A percentile compares a stretch with the other conserved stretches of the same genome.
Evolutionary conservation across 352 stramenopile genomes (phyloP).

Genomic region (Blastocystis sp.): DNA sequence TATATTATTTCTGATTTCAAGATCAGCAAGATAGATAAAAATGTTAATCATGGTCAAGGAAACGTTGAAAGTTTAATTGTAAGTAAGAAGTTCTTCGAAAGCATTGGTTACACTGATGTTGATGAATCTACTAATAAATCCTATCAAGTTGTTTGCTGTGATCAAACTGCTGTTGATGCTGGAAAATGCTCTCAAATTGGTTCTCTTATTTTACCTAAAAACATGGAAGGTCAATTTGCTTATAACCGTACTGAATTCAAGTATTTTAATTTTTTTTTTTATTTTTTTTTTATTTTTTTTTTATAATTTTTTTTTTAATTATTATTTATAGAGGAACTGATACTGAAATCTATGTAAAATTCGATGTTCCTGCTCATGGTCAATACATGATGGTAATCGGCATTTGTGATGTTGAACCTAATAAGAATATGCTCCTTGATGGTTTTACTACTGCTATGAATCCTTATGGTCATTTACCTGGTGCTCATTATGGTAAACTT

Average conservation of each 20-base stretch:
- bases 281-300: no score
- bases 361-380: constrained; percentile 27
- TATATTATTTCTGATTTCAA: constrained; percentile 20
- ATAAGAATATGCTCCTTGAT: not conserved
- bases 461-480: constrained; percentile 33
- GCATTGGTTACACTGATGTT: constrained; percentile 19
- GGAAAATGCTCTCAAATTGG: not conserved
- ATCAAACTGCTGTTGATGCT: constrained; percentile 32
- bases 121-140: constrained; percentile 6
- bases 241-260: not conserved
- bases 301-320: no score
- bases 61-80: constrained; percentile 17
- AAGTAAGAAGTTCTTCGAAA: constrained; percentile 24
- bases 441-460: constrained; percentile 24
- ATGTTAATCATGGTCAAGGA: not conserved
- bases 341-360: constrained; percentile 4
- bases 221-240: not conserved
- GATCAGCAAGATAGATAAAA: constrained; percentile 1
- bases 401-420: constrained; percentile 25
- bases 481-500: constrained; percentile 26
- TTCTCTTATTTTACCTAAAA: not conserved
- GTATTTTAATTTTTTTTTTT: not conserved
- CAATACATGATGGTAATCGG: constrained; percentile 34
- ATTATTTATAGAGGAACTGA: constrained; percentile 25
- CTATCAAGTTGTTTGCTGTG: constrained; percentile 34